Conservation (phyloP, 2,329 filamentous ascomycete species). For the Ceratocystis eucalypticola region DNA sequence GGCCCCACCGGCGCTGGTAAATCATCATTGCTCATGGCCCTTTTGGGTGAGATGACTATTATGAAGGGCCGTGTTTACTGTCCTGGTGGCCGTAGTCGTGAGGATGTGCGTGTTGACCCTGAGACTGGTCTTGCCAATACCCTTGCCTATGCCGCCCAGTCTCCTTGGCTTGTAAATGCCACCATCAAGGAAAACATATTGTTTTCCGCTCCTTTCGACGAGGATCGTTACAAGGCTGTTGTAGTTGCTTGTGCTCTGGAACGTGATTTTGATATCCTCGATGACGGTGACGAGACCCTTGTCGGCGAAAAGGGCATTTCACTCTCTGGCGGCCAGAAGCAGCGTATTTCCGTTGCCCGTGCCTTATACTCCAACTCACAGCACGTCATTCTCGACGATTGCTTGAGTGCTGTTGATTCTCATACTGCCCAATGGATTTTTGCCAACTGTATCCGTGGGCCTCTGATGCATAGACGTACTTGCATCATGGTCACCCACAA, state of each 20-base stretch:
- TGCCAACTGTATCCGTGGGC: constrained; percentile 77
- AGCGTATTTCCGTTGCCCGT: constrained; percentile 89
- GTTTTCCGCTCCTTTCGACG: constrained; percentile 69
- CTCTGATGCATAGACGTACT: constrained; percentile 75
- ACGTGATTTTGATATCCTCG: constrained; percentile 81
- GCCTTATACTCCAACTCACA: constrained; percentile 92
- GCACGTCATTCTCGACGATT: constrained; percentile 86
- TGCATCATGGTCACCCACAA: constrained; percentile 97
- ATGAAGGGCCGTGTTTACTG: constrained; percentile 69
- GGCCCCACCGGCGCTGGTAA: constrained; percentile 92
- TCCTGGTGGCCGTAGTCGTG: constrained; percentile 71
- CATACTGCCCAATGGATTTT: constrained; percentile 99
- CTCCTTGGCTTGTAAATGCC: constrained; percentile 92
- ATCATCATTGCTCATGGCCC: constrained; percentile 87
- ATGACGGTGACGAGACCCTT: constrained; percentile 80
- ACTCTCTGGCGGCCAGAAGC: constrained; percentile 91
- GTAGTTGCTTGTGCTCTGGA: constrained; percentile 83
- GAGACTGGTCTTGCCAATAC: constrained; percentile 80
- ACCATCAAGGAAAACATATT: constrained; percentile 93
- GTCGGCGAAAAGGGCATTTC: constrained; percentile 97
- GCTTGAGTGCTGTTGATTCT: constrained; percentile 89
- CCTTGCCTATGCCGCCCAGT: constrained; percentile 90
- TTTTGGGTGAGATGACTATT: constrained; percentile 90
- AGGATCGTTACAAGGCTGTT: constrained; percentile 73
- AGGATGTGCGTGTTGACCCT: constrained; percentile 69